Evolutionary conservation across 2,329 filamentous ascomycete species (phyloP).

Genomic region (Microdochium nivale): DNA sequence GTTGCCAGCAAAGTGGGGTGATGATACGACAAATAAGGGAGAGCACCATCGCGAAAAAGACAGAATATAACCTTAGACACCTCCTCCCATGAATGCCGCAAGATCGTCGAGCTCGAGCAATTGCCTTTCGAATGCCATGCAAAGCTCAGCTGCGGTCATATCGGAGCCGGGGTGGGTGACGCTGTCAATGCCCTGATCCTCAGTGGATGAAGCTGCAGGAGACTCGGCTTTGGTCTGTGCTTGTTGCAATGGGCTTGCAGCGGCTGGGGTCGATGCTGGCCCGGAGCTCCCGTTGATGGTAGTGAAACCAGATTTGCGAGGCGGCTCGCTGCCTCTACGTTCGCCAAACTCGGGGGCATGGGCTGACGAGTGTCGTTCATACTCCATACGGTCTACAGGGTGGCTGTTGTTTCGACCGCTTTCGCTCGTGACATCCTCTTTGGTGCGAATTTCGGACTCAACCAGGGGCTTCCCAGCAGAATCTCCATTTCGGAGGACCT

Average conservation of each 20-base stretch:
- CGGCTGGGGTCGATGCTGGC: constrained; percentile 36
- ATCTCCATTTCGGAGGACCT: constrained; percentile 47
- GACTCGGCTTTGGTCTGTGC: constrained; percentile 29
- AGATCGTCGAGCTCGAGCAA: constrained; percentile 52
- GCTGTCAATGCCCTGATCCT: constrained; percentile 10
- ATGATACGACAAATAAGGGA: background rate
- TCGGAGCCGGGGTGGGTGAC: constrained; percentile 25
- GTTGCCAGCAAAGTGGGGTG: background rate
- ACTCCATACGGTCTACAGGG: constrained; percentile 44
- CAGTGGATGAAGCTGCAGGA: constrained; percentile 15
- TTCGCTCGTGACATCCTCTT: constrained; percentile 47
- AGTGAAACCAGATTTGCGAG: constrained; percentile 45
- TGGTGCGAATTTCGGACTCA: constrained; percentile 27
- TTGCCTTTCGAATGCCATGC: constrained; percentile 50
- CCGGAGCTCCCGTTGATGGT: constrained; percentile 51
- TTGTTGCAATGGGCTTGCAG: constrained; percentile 32
- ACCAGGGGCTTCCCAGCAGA: constrained; percentile 20
- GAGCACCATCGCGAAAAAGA: background rate
- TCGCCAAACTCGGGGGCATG: constrained; percentile 26
- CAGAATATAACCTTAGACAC: constrained; percentile 31
- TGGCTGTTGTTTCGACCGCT: constrained; percentile 37
- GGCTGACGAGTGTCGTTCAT: constrained; percentile 34
- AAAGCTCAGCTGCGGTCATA: constrained; percentile 51
- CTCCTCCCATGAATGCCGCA: constrained; percentile 54
- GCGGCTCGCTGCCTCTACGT: constrained; percentile 45